A percentile compares a stretch with the other conserved stretches of the same genome.
Evolutionary conservation across 75 land plant species (phyloP).

Genomic region (Picea glauca): DNA sequence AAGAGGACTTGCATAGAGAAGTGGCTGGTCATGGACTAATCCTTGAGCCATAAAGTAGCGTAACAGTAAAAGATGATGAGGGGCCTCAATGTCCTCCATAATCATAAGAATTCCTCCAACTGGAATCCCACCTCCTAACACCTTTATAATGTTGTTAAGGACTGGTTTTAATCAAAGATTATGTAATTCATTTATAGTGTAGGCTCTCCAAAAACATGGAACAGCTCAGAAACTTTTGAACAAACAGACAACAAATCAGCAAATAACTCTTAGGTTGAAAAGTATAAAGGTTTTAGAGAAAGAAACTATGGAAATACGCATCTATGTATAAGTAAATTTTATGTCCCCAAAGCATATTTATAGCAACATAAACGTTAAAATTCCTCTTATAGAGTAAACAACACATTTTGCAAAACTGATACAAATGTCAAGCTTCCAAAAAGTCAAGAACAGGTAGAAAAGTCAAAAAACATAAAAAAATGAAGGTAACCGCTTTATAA

Average conservation of each 20-base stretch:
- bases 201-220: background rate
- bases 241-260: background rate
- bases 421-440: background rate
- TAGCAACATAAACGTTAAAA: background rate
- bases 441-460: background rate
- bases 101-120: conserved; percentile 82
- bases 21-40: conserved; percentile 74
- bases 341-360: background rate
- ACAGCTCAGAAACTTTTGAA: background rate
- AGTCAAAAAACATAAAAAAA: background rate
- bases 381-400: background rate
- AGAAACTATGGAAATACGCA: background rate
- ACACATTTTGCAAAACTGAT: background rate
- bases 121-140: conserved; percentile 87
- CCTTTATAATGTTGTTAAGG: conserved; percentile 37
- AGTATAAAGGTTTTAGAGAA: background rate
- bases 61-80: conserved; percentile 85
- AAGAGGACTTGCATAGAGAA: conserved; percentile 73
- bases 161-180: background rate
- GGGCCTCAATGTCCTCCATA: conserved; percentile 93
- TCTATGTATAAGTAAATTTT: background rate
- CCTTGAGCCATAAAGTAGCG: conserved; percentile 97
- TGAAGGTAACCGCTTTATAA: background rate
- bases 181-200: too few relatives aligned
- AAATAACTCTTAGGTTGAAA: background rate